Evolutionary conservation across 129 eudicot species (phyloP).

Genomic region (Chrysanthemum makinoi): DNA sequence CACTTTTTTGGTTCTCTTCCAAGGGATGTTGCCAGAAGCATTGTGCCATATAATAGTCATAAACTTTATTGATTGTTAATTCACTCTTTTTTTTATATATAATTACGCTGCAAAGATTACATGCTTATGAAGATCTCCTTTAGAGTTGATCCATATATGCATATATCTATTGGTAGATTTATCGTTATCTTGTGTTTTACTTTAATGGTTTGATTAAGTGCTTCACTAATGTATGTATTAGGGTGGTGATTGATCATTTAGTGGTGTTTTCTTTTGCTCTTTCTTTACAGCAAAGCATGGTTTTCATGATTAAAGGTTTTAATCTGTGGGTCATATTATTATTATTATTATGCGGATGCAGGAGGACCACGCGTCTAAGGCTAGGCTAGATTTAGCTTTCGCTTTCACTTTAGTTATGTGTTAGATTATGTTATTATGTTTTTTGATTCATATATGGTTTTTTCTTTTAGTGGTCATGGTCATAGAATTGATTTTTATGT

Average conservation of each 20-base stretch:
- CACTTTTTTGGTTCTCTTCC: constrained; percentile 31
- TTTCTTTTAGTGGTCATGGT: constrained; percentile 25
- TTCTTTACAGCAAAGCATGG: constrained; percentile 29
- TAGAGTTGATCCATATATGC: constrained; percentile 29
- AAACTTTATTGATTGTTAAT: constrained; percentile 19
- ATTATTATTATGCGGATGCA: constrained; percentile 16
- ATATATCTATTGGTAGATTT: constrained; percentile 25
- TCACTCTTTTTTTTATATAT: constrained; percentile 18
- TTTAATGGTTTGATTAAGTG: constrained; percentile 30
- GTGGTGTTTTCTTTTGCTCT: constrained; percentile 27
- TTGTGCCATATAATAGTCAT: constrained; percentile 15
- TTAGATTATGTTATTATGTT: constrained; percentile 29
- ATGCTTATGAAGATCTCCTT: constrained; percentile 39
- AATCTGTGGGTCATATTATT: constrained; percentile 9
- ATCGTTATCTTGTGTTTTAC: constrained; percentile 29
- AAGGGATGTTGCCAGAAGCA: constrained; percentile 42
- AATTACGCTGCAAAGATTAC: constrained; percentile 38
- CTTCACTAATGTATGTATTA: constrained; percentile 22
- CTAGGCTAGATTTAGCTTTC: constrained; percentile 4
- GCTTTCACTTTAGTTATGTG: constrained; percentile 27
- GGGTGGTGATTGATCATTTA: constrained; percentile 21
- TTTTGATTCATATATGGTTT: constrained; percentile 17
- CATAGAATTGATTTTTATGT: constrained; percentile 20
- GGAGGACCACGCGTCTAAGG: constrained; percentile 35
- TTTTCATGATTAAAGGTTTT: constrained; percentile 30